phyloP scores from a whole-genome alignment of 148 eudicot genomes.

The Hydrangea macrophylla region DNA sequence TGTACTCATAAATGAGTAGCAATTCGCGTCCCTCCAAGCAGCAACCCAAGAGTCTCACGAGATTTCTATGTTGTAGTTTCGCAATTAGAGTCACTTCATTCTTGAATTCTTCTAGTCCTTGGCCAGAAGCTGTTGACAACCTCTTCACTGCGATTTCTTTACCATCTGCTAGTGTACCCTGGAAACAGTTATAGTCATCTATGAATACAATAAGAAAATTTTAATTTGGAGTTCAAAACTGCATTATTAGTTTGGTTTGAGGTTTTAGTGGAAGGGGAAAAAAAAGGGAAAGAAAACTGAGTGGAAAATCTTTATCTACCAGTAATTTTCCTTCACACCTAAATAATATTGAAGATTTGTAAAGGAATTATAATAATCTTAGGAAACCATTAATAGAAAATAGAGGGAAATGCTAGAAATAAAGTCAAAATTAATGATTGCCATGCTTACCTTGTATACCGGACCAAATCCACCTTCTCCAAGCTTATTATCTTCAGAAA shows the following conservation, averaged over 20 bases:
- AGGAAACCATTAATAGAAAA: too few relatives aligned
- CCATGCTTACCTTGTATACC: slow-evolving; percentile 17
- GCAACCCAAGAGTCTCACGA: slow-evolving; percentile 38
- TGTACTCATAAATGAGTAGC: slow-evolving; percentile 36
- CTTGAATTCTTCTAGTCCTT: slow-evolving; percentile 32
- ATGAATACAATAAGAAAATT: not conserved
- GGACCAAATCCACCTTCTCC: slow-evolving; percentile 28
- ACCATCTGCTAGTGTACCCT: slow-evolving; percentile 33
- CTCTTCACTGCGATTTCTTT: slow-evolving; percentile 38
- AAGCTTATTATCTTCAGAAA: slow-evolving; percentile 22
- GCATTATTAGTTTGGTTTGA: not conserved
- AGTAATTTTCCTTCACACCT: too few relatives aligned
- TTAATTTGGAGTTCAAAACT: not conserved
- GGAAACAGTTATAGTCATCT: not conserved
- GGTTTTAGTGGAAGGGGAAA: too few relatives aligned
- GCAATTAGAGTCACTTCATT: slow-evolving; percentile 38
- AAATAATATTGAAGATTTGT: too few relatives aligned
- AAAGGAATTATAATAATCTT: too few relatives aligned
- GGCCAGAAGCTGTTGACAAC: slow-evolving; percentile 33
- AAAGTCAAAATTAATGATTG: not conserved
- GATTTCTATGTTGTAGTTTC: slow-evolving; percentile 37
- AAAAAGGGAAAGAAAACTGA: too few relatives aligned
- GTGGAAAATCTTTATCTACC: too few relatives aligned
- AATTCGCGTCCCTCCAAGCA: slow-evolving; percentile 24
- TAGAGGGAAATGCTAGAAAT: too few relatives aligned